These are phyloP conservation scores for Panellus pusillus DNA, from an alignment of 768 basidiomycete species.

Conservation along the genomic window DNA sequence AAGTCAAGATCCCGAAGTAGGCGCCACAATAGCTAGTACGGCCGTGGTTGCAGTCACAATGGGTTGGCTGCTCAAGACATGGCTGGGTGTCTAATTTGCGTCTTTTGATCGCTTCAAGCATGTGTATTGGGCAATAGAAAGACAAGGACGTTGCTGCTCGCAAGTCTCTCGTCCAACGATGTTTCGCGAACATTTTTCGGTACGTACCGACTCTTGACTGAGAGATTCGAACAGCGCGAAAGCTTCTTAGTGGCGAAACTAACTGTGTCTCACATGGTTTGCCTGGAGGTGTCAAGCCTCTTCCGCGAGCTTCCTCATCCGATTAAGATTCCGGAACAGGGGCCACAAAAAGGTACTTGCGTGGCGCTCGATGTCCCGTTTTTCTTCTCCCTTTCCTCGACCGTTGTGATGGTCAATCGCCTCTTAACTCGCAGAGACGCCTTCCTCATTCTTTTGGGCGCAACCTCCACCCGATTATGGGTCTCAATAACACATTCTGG, in stretches of 20 bases:
- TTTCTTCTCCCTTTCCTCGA: no score
- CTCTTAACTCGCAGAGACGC: constrained; percentile 57
- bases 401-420: constrained; percentile 35
- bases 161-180: neutral
- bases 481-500: constrained; percentile 26
- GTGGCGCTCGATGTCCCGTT: no score
- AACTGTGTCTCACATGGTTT: no score
- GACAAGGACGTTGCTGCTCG: no score
- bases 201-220: no score
- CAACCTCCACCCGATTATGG: constrained; percentile 55
- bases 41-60: constrained; percentile 23
- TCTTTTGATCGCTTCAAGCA: neutral
- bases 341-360: no score
- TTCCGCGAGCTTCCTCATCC: no score
- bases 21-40: constrained; percentile 20
- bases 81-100: constrained; percentile 20
- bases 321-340: no score
- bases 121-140: neutral
- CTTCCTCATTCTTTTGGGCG: constrained; percentile 58
- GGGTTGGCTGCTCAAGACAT: constrained; percentile 29
- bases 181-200: neutral
- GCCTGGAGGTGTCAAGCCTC: no score
- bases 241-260: no score
- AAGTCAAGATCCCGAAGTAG: constrained; percentile 24
- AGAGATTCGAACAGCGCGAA: no score